These are phyloP conservation scores for Orbilia ellipsospora DNA, from an alignment of 2,329 filamentous ascomycete species.

Conservation along the genomic window DNA sequence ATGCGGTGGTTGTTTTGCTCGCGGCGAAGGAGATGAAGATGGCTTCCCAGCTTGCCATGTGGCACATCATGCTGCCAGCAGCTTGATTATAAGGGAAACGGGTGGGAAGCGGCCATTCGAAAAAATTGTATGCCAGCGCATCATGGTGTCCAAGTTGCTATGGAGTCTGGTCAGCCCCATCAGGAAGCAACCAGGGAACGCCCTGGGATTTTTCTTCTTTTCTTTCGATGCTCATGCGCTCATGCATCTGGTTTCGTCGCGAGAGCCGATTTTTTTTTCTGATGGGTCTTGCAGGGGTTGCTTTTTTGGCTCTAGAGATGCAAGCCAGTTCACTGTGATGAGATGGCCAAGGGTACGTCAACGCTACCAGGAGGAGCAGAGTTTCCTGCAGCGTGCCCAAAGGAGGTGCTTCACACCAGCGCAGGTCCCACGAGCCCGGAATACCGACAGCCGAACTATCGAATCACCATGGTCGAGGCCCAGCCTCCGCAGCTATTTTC, in stretches of 20 bases:
- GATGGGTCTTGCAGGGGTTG: conserved; percentile 28
- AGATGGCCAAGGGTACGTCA: conserved; percentile 55
- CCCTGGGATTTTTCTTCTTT: conserved; percentile 11
- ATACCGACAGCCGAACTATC: conserved; percentile 40
- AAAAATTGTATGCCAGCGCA: conserved; percentile 47
- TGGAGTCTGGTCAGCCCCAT: conserved; percentile 47
- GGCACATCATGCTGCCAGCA: conserved; percentile 47
- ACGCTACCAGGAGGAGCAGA: conserved; percentile 39
- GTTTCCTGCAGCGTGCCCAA: conserved; percentile 40
- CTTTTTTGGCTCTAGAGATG: conserved; percentile 49
- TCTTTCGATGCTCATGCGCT: conserved; percentile 9
- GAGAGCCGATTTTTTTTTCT: conserved; percentile 7
- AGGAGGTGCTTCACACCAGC: conserved; percentile 49
- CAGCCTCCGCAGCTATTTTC: background rate
- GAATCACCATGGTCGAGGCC: conserved; percentile 12
- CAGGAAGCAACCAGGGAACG: conserved; percentile 29
- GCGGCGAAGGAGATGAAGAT: conserved; percentile 28
- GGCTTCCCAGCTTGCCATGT: conserved; percentile 54
- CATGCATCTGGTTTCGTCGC: background rate
- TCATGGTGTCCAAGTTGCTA: conserved; percentile 46
- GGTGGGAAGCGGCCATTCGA: conserved; percentile 19
- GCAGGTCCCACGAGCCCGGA: conserved; percentile 55
- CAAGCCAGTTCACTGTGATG: conserved; percentile 56
- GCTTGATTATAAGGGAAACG: conserved; percentile 37
- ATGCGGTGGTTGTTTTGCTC: conserved; percentile 42